Conservation (phyloP, 108 stramenopile species). For the Mayamaea pseudoterrestris region DNA sequence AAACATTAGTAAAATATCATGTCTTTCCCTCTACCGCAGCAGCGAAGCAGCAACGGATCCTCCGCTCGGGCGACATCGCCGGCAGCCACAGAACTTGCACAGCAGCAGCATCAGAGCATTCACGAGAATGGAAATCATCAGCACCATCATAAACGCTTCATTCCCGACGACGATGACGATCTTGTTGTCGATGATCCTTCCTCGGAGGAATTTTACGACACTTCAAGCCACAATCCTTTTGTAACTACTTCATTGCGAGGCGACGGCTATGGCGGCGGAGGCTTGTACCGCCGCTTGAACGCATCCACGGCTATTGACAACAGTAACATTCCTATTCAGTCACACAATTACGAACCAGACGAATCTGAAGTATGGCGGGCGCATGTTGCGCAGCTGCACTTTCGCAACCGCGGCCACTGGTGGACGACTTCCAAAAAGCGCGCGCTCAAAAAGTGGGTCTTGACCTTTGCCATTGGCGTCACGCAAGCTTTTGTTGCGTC, state of each 20-base stretch:
- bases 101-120: too few relatives aligned
- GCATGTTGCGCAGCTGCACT: slow-evolving; percentile 70
- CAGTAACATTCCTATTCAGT: slow-evolving; percentile 25
- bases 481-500: slow-evolving; percentile 62
- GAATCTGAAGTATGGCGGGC: slow-evolving; percentile 83
- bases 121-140: too few relatives aligned
- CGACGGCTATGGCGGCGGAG: slow-evolving; percentile 50
- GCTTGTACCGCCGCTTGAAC: slow-evolving; percentile 6
- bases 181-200: too few relatives aligned
- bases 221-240: too few relatives aligned
- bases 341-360: slow-evolving; percentile 83
- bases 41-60: too few relatives aligned
- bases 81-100: too few relatives aligned
- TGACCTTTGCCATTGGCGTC: slow-evolving; percentile 75
- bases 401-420: slow-evolving; percentile 80
- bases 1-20: too few relatives aligned
- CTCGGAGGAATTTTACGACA: too few relatives aligned
- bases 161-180: too few relatives aligned
- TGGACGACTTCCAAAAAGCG: slow-evolving; percentile 82
- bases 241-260: slow-evolving; percentile 23
- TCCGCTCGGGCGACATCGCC: too few relatives aligned
- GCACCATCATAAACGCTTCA: too few relatives aligned
- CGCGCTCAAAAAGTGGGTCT: slow-evolving; percentile 63
- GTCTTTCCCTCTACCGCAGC: too few relatives aligned
- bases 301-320: not conserved